Base-by-base conservation (phyloP, 2,329 filamentous ascomycete species). In the Biscogniauxia marginata region DNA sequence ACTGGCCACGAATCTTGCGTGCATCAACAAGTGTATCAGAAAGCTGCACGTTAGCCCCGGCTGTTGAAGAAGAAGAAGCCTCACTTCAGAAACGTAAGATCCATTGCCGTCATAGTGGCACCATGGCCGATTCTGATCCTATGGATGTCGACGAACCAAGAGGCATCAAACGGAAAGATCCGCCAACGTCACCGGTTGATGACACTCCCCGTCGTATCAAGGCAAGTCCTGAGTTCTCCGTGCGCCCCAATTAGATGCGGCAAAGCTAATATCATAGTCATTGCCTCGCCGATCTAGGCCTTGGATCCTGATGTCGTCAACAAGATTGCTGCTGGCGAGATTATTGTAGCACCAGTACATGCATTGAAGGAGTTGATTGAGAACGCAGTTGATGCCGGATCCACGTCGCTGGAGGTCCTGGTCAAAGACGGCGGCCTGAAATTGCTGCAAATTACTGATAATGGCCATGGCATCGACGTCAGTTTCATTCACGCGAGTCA, bases 251-350 rank as follows among this genome's bases (percentile, higher is more conserved):
- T 43, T 21, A 11, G 8, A 44, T 16, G 49, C 13, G 11, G 19
- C 30, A 39, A 47, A 46, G 50, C 65, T 67, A 50, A 67, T 60
- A 34, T n/a, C n/a, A n/a, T n/a, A 24, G 53, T n/a, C 7, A 51
- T 45, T 8, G 46, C 44, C 7, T 39, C 49, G n/a, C 30, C 9
- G 30, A 5, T 55, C 4, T 56, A 96, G 87, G 89, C 93, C 13
- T 83, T 99, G 22, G 90, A 96, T 67, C 87, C 90, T 61, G 89
- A 95, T 76, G 95, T 99, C 20, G 90, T 99, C 63, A 99, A 98
- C 79, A 99, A 98, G 73, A 99, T 99, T 64, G 95, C 95, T 0
- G 95, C 95, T 0, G 95, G 95, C 19, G 95, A 99, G 73, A 99
- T 99, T 67, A 99, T 99, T 58, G 92, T 99, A 49, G 93, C 95